Conservation (phyloP, 768 basidiomycete species). For the Tylopilus rubrobrunneus region DNA sequence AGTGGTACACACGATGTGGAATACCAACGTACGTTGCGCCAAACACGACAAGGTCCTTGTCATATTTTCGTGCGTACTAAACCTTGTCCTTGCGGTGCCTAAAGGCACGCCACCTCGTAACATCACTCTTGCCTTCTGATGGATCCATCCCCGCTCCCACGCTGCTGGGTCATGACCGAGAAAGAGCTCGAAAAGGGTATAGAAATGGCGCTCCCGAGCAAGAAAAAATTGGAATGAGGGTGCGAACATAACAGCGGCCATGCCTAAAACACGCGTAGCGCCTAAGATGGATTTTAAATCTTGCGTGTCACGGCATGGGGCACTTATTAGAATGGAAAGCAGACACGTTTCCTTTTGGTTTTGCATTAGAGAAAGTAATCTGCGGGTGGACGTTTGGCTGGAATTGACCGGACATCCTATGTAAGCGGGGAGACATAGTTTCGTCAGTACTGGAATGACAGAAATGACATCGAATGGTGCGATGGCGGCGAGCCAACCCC, state of each 20-base stretch:
- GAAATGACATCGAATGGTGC: neutral
- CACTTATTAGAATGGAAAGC: slow-evolving; percentile 15
- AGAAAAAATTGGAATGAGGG: slow-evolving; percentile 16
- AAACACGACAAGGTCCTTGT: slow-evolving; percentile 4
- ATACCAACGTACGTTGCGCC: neutral
- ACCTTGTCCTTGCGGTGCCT: slow-evolving; percentile 32
- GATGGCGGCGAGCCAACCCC: slow-evolving; percentile 17
- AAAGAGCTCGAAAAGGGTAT: slow-evolving; percentile 4
- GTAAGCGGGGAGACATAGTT: neutral
- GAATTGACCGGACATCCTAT: slow-evolving; percentile 78
- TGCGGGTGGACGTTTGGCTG: slow-evolving; percentile 79
- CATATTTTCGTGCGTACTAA: slow-evolving; percentile 7
- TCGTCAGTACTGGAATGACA: neutral
- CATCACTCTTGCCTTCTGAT: slow-evolving; percentile 16
- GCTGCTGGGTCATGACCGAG: slow-evolving; percentile 11
- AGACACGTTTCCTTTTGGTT: slow-evolving; percentile 7
- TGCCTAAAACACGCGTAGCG: slow-evolving; percentile 26
- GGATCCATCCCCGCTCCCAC: slow-evolving; percentile 20
- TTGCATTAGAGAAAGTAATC: slow-evolving; percentile 74
- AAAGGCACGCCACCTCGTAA: slow-evolving; percentile 20
- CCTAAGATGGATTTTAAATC: slow-evolving; percentile 9
- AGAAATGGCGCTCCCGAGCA: slow-evolving; percentile 21
- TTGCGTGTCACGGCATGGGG: slow-evolving; percentile 18
- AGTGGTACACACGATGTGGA: slow-evolving; percentile 1
- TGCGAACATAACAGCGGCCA: slow-evolving; percentile 21